A percentile compares a stretch with the other conserved stretches of the same genome.
phyloP scores from a whole-genome alignment of 2,329 filamentous ascomycete species.

The Pestalotiopsis sp. region DNA sequence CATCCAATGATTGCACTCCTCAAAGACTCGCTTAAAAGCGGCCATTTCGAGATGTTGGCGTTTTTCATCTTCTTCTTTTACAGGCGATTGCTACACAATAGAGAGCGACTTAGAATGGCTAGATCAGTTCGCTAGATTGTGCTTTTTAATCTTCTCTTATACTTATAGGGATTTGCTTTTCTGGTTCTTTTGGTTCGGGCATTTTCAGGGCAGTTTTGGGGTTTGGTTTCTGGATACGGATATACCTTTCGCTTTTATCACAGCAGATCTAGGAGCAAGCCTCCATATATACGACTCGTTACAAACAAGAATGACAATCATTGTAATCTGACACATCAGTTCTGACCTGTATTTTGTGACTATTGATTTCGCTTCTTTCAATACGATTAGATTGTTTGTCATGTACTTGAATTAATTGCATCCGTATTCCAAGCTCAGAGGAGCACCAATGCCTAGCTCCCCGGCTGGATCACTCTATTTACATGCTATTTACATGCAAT shows the following conservation, averaged over 20 bases:
- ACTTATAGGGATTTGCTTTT: not conserved
- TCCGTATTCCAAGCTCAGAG: not conserved
- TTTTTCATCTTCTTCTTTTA: not conserved
- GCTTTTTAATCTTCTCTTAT: not conserved
- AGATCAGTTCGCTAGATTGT: conserved; percentile 4
- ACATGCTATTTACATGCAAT: not conserved
- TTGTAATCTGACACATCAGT: not conserved
- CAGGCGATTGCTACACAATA: not conserved
- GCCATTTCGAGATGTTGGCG: not conserved
- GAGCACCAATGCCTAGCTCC: not conserved
- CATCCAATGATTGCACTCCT: conserved; percentile 9
- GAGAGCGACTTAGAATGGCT: not conserved
- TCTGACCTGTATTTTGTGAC: not conserved
- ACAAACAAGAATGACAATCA: not conserved
- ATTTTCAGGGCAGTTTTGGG: not conserved
- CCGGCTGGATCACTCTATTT: not conserved
- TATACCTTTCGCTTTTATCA: not conserved
- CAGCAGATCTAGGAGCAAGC: not conserved
- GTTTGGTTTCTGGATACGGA: not conserved
- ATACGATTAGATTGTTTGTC: not conserved
- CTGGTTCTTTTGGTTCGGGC: not conserved
- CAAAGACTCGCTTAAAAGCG: not conserved
- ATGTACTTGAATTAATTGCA: not conserved
- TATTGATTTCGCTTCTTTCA: not conserved
- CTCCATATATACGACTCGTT: not conserved